A percentile compares a stretch with the other conserved stretches of the same genome.
These are phyloP conservation scores for Aschersonia sp. DNA, from an alignment of 2,329 filamentous ascomycete species.

Conservation along the genomic window DNA sequence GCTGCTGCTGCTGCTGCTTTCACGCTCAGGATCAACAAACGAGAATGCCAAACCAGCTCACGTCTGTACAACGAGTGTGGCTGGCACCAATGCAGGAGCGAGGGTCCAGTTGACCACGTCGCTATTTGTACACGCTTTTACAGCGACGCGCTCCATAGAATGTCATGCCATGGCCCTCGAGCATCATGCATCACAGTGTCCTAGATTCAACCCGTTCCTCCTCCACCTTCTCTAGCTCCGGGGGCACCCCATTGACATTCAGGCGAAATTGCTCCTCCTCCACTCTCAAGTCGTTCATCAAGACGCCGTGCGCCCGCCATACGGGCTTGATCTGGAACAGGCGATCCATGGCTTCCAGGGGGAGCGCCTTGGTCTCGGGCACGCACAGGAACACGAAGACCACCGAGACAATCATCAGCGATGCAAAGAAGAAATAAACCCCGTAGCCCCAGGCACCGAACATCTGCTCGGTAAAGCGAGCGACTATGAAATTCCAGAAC, in stretches of 20 bases:
- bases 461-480: slow-evolving; percentile 54
- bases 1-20: too few relatives aligned
- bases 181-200: background rate
- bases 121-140: too few relatives aligned
- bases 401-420: slow-evolving; percentile 41
- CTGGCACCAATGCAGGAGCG: too few relatives aligned
- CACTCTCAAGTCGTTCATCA: slow-evolving; percentile 27
- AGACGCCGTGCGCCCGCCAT: slow-evolving; percentile 23
- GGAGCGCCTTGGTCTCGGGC: slow-evolving; percentile 52
- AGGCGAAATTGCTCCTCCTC: slow-evolving; percentile 20
- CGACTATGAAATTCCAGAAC: slow-evolving; percentile 58
- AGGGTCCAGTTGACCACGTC: too few relatives aligned
- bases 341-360: slow-evolving; percentile 49
- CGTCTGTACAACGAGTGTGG: too few relatives aligned
- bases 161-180: too few relatives aligned
- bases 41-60: too few relatives aligned
- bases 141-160: too few relatives aligned
- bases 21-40: too few relatives aligned
- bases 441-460: slow-evolving; percentile 43
- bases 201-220: slow-evolving; percentile 12
- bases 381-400: slow-evolving; percentile 47
- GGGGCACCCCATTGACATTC: slow-evolving; percentile 11
- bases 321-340: slow-evolving; percentile 38
- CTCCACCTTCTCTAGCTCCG: slow-evolving; percentile 13
- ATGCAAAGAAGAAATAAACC: slow-evolving; percentile 55